Conservation (phyloP, 805 yeast genomes). For the Metschnikowia bowlesiae region DNA sequence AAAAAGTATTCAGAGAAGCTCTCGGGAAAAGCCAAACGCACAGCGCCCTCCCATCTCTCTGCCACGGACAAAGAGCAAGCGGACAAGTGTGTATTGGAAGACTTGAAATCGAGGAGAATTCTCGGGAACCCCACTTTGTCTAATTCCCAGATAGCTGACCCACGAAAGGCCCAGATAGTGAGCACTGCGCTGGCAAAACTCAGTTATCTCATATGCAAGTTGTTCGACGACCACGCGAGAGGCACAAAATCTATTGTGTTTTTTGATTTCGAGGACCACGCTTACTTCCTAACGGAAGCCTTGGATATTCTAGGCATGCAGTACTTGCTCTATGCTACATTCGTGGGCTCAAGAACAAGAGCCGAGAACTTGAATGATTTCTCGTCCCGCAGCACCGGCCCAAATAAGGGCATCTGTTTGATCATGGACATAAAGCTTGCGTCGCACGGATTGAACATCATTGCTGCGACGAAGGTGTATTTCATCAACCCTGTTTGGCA, state of each 20-base stretch:
- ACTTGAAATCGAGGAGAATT: not conserved
- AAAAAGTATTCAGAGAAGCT: constrained; percentile 34
- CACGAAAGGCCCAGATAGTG: constrained; percentile 33
- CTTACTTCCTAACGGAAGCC: constrained; percentile 61
- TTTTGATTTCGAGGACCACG: constrained; percentile 68
- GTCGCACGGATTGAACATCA: constrained; percentile 65
- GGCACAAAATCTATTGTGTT: constrained; percentile 57
- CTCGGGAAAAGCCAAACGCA: constrained; percentile 30
- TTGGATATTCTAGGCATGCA: constrained; percentile 57
- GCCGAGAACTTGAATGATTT: constrained; percentile 51
- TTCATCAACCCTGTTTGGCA: constrained; percentile 74
- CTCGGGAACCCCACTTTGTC: no score
- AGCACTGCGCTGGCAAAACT: constrained; percentile 66
- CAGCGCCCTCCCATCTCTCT: not conserved
- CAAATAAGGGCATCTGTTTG: constrained; percentile 46
- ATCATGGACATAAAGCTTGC: constrained; percentile 67
- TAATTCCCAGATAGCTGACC: not conserved
- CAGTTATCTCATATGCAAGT: constrained; percentile 52
- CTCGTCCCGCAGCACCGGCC: constrained; percentile 31
- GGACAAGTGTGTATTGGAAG: not conserved
- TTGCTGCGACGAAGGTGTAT: constrained; percentile 64
- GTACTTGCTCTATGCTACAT: constrained; percentile 62
- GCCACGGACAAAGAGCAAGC: not conserved
- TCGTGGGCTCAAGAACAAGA: constrained; percentile 47
- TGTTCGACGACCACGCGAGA: constrained; percentile 47